Evolutionary conservation across 768 basidiomycete genomes (phyloP), one percentile per base, ranked within the genome.

Genomic region (Scleroderma citrinum): DNA sequence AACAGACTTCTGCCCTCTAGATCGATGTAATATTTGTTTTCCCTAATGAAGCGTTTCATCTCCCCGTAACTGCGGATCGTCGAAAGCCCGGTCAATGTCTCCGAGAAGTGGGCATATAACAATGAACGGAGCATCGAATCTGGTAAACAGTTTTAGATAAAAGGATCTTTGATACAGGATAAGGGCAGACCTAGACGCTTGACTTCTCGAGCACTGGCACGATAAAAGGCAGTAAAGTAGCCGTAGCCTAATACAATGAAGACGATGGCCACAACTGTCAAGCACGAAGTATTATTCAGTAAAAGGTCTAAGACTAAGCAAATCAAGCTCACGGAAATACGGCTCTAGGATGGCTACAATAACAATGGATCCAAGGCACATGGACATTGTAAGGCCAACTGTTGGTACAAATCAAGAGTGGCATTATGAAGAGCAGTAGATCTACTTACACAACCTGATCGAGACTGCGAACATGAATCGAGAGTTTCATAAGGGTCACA

Each of bases 11-110:
- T 75, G 56, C 87, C 80, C 65, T 91, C 85, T 14, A 87, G 71
- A 60, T 90, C 86, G 47, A 86, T 77, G 59, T 78, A 80, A 38
- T 76, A 73, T 55, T 77, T 72, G 59, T 89, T 89, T 41, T 83
- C 77, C 12, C 68, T 61, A 20, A 83, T 65, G 66, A 90, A 92
- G 10, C 83, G 73, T 0, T 68, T 59, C 2, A 76, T 71, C 57
- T 79, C 79, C 30, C 83, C 81, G 54, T 87, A 92, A 31, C 85
- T 85, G 30, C 88, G 77, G 41, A 89, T 80, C 5, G 84, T 87
- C 0, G 80, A 73, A 24, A 83, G 69, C 14, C 87, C 87, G 58
- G 81, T 81, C 4, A 91, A 69, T 1, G 82, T 85, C 63, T 90
- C 88, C 0, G 84, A 78, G 59, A 90, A 85, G 58, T 87, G 85